These are phyloP conservation scores for Earliella scabrosa DNA, from an alignment of 1,284 basidiomycete species.

Conservation along the genomic window DNA sequence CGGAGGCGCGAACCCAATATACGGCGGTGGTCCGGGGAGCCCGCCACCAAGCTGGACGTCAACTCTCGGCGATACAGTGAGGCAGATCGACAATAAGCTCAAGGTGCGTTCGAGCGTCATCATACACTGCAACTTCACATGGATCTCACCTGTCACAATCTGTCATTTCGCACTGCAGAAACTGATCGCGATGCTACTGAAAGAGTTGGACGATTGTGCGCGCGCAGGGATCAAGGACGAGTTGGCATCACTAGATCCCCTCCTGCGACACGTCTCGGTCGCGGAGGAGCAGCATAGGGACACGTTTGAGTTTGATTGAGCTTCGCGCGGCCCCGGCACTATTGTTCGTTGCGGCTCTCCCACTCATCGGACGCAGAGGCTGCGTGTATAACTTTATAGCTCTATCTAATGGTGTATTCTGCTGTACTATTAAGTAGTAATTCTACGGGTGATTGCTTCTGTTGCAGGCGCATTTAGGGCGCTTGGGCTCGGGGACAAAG, in stretches of 20 bases:
- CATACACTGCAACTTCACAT: no score
- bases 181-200: slow-evolving; percentile 73
- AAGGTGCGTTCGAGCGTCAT: slow-evolving; percentile 61
- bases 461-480: neutral
- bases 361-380: slow-evolving; percentile 7
- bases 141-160: slow-evolving; percentile 7
- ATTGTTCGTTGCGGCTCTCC: slow-evolving; percentile 1
- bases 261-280: slow-evolving; percentile 59
- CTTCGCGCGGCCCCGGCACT: neutral
- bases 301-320: slow-evolving; percentile 28
- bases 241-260: slow-evolving; percentile 76
- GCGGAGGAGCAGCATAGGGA: slow-evolving; percentile 31
- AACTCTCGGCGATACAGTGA: slow-evolving; percentile 68
- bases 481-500: slow-evolving; percentile 18
- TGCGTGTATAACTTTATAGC: slow-evolving; percentile 29
- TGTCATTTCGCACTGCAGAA: slow-evolving; percentile 56
- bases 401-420: slow-evolving; percentile 29
- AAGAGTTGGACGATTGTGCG: slow-evolving; percentile 83
- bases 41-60: slow-evolving; percentile 66
- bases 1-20: slow-evolving; percentile 26
- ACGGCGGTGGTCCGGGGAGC: slow-evolving; percentile 47
- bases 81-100: slow-evolving; percentile 81
- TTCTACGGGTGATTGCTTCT: neutral
- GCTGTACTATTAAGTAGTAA: slow-evolving; percentile 28
- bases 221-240: slow-evolving; percentile 82